A percentile compares a stretch with the other conserved stretches of the same genome.
phyloP scores from a whole-genome alignment of 2,329 filamentous ascomycete species.

The Fusarium scirpi region DNA sequence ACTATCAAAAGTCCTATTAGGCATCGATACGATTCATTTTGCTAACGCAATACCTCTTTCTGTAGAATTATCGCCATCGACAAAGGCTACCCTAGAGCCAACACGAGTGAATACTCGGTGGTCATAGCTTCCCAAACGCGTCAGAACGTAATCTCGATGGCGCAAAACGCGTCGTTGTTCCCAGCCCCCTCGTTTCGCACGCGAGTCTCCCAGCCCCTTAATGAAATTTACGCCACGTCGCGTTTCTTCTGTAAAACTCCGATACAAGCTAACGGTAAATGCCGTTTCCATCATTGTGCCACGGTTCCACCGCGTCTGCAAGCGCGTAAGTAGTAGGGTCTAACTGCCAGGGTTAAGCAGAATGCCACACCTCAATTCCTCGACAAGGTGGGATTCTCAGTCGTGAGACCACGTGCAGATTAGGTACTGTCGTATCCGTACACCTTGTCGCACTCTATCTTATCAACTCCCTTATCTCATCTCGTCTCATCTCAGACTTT shows the following conservation, averaged over 20 bases:
- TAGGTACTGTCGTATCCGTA: neutral
- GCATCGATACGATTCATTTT: neutral
- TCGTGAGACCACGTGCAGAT: neutral
- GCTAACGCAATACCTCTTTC: neutral
- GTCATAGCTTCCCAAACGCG: neutral
- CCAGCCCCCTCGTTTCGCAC: neutral
- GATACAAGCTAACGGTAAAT: neutral
- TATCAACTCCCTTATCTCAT: neutral
- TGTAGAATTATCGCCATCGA: neutral
- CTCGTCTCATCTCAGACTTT: neutral
- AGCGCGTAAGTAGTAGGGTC: neutral
- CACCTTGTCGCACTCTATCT: neutral
- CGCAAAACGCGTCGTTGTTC: too few relatives aligned
- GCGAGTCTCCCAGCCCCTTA: neutral
- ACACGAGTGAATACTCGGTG: neutral
- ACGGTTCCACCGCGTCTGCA: neutral
- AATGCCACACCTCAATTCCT: neutral
- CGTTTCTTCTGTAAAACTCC: neutral
- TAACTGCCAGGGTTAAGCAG: neutral
- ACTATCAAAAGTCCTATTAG: fast-evolving
- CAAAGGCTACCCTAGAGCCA: neutral
- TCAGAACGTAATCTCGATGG: neutral
- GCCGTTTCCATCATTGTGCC: neutral
- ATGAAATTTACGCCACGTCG: neutral
- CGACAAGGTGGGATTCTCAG: neutral